Conservation (phyloP, 2,329 filamentous ascomycete genomes). For the Remersonia thermophila region DNA sequence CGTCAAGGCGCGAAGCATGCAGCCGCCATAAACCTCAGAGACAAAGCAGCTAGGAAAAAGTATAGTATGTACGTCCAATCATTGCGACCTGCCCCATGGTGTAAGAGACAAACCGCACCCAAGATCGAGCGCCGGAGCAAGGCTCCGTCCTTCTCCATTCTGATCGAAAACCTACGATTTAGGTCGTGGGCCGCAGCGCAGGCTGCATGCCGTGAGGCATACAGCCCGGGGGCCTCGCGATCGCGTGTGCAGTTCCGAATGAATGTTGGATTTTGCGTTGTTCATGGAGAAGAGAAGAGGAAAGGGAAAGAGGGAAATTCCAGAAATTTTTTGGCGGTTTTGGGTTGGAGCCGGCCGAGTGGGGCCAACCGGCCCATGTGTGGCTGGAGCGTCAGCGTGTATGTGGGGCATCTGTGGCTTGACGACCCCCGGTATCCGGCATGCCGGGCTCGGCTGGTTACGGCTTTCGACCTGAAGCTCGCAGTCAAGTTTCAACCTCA, state of each 20-base stretch:
- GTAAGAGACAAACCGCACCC: slow-evolving; percentile 35
- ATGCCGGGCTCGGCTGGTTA: not conserved
- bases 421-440: not conserved
- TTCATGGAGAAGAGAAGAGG: slow-evolving; percentile 27
- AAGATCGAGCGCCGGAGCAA: slow-evolving; percentile 35
- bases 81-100: slow-evolving; percentile 36
- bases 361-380: not conserved
- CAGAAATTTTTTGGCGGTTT: slow-evolving; percentile 11
- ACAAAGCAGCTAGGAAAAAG: too few species aligned
- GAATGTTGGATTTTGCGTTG: slow-evolving; percentile 39
- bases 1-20: not conserved
- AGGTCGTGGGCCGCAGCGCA: slow-evolving; percentile 27
- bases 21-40: too few species aligned
- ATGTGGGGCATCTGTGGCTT: slow-evolving; percentile 1
- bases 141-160: slow-evolving; percentile 31
- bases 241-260: slow-evolving; percentile 28
- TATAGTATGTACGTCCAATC: slow-evolving; percentile 35
- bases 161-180: slow-evolving; percentile 29
- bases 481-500: too few species aligned
- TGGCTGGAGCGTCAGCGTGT: slow-evolving; percentile 1
- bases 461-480: too few species aligned
- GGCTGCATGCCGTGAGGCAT: too few species aligned
- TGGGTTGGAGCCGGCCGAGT: not conserved
- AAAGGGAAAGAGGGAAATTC: slow-evolving; percentile 16
- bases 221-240: slow-evolving; percentile 27